phyloP scores from a whole-genome alignment of 2,329 filamentous ascomycete genomes.

The Colletotrichum paranaense region DNA sequence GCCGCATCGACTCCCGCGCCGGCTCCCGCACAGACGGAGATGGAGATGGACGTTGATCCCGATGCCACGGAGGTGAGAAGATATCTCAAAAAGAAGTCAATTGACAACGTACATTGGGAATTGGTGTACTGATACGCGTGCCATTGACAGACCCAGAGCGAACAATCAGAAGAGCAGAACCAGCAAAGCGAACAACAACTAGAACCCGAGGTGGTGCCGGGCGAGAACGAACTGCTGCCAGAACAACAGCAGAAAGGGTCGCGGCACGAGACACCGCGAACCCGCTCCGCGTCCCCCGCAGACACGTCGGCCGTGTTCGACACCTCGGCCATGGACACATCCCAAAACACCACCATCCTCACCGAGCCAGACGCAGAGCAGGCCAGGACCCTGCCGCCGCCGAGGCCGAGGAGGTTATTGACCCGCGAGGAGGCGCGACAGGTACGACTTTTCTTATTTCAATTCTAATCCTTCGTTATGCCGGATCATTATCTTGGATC shows the following conservation, averaged over 20 bases:
- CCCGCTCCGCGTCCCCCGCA: constrained; percentile 40
- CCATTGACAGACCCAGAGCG: background rate
- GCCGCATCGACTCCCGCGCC: background rate
- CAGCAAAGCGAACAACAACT: constrained; percentile 8
- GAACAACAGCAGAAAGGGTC: background rate
- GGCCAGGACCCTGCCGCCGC: constrained; percentile 34
- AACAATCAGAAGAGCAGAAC: background rate
- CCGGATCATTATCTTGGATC: too few species aligned
- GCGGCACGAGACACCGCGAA: background rate
- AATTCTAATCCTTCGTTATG: too few species aligned
- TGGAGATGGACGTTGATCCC: background rate
- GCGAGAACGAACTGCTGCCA: background rate
- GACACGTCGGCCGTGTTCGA: constrained; percentile 64
- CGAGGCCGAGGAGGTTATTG: constrained; percentile 43
- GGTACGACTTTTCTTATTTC: constrained; percentile 46
- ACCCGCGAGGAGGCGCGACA: constrained; percentile 65
- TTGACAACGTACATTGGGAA: background rate
- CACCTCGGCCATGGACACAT: constrained; percentile 57
- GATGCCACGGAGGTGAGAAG: constrained; percentile 17
- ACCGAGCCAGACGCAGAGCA: constrained; percentile 58
- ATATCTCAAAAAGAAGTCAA: background rate
- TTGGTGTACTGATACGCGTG: constrained; percentile 2
- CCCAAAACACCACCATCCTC: constrained; percentile 57
- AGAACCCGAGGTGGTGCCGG: background rate
- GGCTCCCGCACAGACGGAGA: constrained; percentile 4